These are phyloP conservation scores for Torulaspora quercuum DNA, from an alignment of 805 yeast genomes.

Conservation along the genomic window DNA sequence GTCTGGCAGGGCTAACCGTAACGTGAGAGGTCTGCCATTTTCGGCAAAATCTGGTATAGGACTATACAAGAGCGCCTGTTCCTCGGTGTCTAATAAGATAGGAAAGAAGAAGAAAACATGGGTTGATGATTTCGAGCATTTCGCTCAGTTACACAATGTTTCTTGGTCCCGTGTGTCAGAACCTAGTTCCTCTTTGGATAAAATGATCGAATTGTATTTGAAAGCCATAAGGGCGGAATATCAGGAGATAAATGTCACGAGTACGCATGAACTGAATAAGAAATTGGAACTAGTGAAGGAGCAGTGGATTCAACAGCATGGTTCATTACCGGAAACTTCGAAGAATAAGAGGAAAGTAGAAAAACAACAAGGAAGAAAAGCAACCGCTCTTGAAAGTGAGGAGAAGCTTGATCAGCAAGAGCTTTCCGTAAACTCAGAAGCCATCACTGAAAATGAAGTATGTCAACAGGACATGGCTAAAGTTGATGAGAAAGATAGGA, in stretches of 20 bases:
- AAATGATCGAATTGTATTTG: slow-evolving; percentile 15
- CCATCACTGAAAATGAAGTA: no score
- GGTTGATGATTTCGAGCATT: slow-evolving; percentile 22
- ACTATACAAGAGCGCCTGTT: slow-evolving; percentile 11
- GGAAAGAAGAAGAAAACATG: slow-evolving; percentile 15
- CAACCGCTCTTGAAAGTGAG: not conserved
- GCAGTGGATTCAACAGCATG: slow-evolving; percentile 14
- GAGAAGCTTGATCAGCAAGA: not conserved
- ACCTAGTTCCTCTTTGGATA: not conserved
- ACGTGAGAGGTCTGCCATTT: slow-evolving; percentile 12
- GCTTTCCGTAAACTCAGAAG: no score
- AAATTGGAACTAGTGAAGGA: slow-evolving; percentile 14
- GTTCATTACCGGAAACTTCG: slow-evolving; percentile 11
- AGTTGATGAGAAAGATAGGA: slow-evolving; percentile 5
- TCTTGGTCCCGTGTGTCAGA: slow-evolving; percentile 5
- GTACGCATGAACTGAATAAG: slow-evolving; percentile 10
- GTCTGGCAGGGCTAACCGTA: not conserved
- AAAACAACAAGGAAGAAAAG: not conserved
- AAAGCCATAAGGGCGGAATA: slow-evolving; percentile 10
- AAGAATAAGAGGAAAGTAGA: slow-evolving; percentile 9
- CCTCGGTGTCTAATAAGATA: slow-evolving; percentile 5
- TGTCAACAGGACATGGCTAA: no score
- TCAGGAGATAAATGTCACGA: slow-evolving; percentile 7
- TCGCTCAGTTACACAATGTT: slow-evolving; percentile 15
- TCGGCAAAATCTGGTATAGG: slow-evolving; percentile 7